Evolutionary conservation across 768 basidiomycete species (phyloP), one percentile per base, ranked within the genome.

Genomic region (Mycena haematopus): DNA sequence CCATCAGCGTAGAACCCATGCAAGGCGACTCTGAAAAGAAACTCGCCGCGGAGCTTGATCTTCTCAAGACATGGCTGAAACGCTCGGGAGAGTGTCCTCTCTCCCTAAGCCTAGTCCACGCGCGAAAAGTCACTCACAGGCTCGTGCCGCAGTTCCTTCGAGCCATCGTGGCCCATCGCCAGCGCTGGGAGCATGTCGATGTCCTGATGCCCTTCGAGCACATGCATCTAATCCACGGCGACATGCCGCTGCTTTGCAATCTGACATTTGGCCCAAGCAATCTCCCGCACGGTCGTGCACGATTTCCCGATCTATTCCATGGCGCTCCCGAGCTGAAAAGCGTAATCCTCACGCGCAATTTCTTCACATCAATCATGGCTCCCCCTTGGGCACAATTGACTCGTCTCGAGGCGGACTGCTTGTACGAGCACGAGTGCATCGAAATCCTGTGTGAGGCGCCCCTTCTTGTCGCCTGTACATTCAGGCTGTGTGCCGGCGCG

Each of bases 351-450:
- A 22, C 33, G 19, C 33, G n/a, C 0, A 50, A n/a, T 47, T 61
- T 55, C n/a, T 25, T 55, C 9, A 27, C n/a, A n/a, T 25, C 21
- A 2, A 42, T 22, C n/a, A n/a, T 10, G 59, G n/a, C 27, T 14
- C 50, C 35, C 17, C 50, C 50, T 21, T 51, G 50, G 50, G 31
- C 19, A 7, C 27, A 51, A 6, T 22, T 51, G 31, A 51, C 50
- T 6, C 50, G 40, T 17, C 36, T 53, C 52, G 52, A 40, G 24
- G 52, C 45, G 10, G 27, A 21, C 29, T 55, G 46, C 25, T 38
- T 61, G 7, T 56, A 49, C 47, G 60, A 55, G 38, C 47, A 35
- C 14, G 60, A 61, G 27, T 61, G 60, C 47, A 33, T 19, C 15
- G 46, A 55, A 13, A 55, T 61, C 14, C 47, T 61, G 1, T 13